Conservation (phyloP, 2,329 filamentous ascomycete genomes). For the Sporothrix variecibatus region DNA sequence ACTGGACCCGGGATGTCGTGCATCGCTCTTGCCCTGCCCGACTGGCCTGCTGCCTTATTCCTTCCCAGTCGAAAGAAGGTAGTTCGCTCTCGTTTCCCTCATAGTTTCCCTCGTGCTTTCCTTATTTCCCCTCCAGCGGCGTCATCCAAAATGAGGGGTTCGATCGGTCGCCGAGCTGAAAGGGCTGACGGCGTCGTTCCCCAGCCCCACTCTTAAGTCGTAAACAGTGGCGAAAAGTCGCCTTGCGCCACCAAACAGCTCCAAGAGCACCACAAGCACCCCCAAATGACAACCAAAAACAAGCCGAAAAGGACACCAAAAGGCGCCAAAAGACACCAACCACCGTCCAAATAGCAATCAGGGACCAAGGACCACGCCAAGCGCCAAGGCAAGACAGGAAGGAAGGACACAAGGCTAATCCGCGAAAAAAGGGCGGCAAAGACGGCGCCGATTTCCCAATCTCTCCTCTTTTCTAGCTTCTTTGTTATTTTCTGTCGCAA, state of each 20-base stretch:
- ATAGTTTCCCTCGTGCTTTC: neutral
- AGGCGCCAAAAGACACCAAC: neutral
- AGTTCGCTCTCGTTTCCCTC: neutral
- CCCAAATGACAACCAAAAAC: neutral
- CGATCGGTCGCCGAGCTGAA: slow-evolving; percentile 1
- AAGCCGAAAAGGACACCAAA: neutral
- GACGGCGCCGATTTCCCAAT: neutral
- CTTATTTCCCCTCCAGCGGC: neutral
- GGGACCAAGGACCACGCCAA: neutral
- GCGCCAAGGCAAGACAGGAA: neutral
- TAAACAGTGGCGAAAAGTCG: neutral
- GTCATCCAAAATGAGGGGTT: slow-evolving; percentile 13
- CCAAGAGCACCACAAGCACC: neutral
- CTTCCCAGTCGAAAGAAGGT: too few species aligned
- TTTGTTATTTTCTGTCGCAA: neutral
- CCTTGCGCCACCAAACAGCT: neutral
- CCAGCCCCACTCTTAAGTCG: neutral
- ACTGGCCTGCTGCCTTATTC: neutral
- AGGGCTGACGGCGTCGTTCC: neutral
- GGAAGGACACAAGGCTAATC: neutral
- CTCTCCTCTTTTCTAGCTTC: slow-evolving; percentile 2
- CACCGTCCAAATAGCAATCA: neutral
- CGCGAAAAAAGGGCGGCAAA: neutral
- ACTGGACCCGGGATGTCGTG: neutral
- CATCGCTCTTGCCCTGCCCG: neutral